Conservation (phyloP, 75 land plant species). For the Cupressus sempervirens region DNA sequence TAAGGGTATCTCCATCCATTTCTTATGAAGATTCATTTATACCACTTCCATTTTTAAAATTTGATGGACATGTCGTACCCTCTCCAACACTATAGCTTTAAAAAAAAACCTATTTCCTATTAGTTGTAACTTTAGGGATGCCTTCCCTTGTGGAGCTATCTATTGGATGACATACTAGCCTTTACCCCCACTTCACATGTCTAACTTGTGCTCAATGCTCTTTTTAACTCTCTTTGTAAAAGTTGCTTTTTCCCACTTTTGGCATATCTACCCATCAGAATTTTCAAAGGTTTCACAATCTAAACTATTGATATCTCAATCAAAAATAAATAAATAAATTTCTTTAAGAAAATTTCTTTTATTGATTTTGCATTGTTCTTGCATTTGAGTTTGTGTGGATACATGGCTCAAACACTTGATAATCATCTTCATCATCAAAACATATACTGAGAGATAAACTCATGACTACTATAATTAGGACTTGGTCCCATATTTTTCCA, state of each 20-base stretch:
- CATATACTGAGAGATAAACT: constrained; percentile 5
- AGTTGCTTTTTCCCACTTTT: constrained; percentile 82
- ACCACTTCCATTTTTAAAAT: background rate
- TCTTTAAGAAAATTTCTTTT: constrained; percentile 11
- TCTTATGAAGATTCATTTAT: background rate
- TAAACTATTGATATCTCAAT: constrained; percentile 39
- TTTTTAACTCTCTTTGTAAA: constrained; percentile 25
- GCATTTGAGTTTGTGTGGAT: constrained; percentile 15
- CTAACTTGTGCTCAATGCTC: constrained; percentile 14
- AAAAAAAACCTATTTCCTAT: background rate
- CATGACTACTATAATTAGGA: background rate
- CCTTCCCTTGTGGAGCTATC: background rate
- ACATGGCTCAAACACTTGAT: constrained; percentile 14
- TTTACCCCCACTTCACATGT: constrained; percentile 15
- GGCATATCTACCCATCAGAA: constrained; percentile 45
- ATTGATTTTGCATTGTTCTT: constrained; percentile 9
- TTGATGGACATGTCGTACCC: background rate
- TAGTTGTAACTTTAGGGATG: background rate
- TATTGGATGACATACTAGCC: constrained; percentile 19
- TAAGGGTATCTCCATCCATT: background rate
- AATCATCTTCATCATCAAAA: constrained; percentile 39
- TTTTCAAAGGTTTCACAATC: constrained; percentile 76
- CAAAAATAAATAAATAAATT: constrained; percentile 12
- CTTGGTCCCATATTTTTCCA: too few relatives aligned
- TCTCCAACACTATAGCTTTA: background rate